Conservation (phyloP, 2,329 filamentous ascomycete genomes). For the Xylariaceae sp. region DNA sequence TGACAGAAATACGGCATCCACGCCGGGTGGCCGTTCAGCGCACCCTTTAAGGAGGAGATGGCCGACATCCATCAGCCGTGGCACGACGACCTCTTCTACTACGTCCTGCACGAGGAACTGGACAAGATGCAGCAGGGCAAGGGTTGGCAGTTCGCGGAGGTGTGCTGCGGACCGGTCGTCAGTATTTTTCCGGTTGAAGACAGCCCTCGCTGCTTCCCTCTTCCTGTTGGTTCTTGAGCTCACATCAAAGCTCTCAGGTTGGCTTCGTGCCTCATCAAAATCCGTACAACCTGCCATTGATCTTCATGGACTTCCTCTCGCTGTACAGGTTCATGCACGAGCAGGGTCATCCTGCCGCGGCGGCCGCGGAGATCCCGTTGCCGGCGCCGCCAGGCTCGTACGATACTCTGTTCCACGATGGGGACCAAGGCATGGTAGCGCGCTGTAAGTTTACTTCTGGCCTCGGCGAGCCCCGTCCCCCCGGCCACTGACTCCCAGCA, state of each 20-base stretch:
- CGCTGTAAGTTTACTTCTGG: too few relatives aligned
- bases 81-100: conserved; percentile 5
- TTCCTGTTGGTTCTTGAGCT: too few relatives aligned
- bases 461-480: too few relatives aligned
- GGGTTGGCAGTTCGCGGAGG: conserved; percentile 2
- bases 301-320: conserved; percentile 2
- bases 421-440: conserved; percentile 2
- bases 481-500: too few relatives aligned
- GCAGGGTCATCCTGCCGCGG: conserved; percentile 1
- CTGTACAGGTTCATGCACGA: conserved; percentile 3
- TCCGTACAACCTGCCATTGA: conserved; percentile 1
- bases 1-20: conserved; percentile 4
- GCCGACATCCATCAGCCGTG: neutral
- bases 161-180: conserved; percentile 3
- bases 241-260: too few relatives aligned
- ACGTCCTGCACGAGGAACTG: conserved; percentile 3
- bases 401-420: conserved; percentile 1
- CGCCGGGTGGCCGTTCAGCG: conserved; percentile 2
- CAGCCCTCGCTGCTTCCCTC: too few relatives aligned
- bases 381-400: neutral
- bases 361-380: neutral
- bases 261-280: conserved; percentile 3
- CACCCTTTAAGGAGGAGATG: conserved; percentile 3
- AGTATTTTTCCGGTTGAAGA: neutral
- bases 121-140: conserved; percentile 3